Evolutionary conservation across 495 filamentous ascomycete species (phyloP), one percentile per base, ranked within the genome.

Genomic region (Xylaria sp.): DNA sequence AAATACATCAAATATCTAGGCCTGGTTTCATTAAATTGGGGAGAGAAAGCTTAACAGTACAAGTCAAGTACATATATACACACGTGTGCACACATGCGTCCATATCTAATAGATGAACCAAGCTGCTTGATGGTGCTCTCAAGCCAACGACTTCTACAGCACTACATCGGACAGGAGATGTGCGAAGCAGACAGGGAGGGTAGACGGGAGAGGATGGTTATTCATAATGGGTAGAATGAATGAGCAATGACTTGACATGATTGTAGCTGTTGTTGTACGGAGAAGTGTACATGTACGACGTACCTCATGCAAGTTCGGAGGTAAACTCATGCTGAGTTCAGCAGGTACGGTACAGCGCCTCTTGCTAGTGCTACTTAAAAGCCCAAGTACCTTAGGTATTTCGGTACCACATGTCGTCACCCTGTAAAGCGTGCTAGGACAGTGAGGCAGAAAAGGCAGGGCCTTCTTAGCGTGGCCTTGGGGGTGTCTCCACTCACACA

Each of bases 401-500:
- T 41, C 17, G 35, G 61, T 61, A 61, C 59, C 67, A 61, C 41
- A 58, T 61, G 67, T 69, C 67, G 67, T 62, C 44, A 57, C n/a
- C 43, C 55, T 48, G 44, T 50, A 2, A 40, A 44, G 43, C 31
- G 31, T 46, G 57, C 57, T 41, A 19, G 46, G 7, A 26, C 64
- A 65, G 62, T 35, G 64, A 67, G 64, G 64, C 64, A 64, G 33
- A 67, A 48, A 67, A 62, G 59, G 21, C 55, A 68, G 66, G 66
- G 66, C 66, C 24, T 68, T 59, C 33, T 53, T 68, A 68, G 66
- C 29, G 40, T 15, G 66, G 52, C 19, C 66, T 55, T 67, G 69
- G 69, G 69, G 50, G 31, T 24, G 50, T 57, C 69, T 31, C 69
- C 69, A 71, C 69, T 63, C 68, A 65, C 59, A 70, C 68, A 71